phyloP scores from a whole-genome alignment of 2,329 filamentous ascomycete species.

The Hypoxylon sp. region DNA sequence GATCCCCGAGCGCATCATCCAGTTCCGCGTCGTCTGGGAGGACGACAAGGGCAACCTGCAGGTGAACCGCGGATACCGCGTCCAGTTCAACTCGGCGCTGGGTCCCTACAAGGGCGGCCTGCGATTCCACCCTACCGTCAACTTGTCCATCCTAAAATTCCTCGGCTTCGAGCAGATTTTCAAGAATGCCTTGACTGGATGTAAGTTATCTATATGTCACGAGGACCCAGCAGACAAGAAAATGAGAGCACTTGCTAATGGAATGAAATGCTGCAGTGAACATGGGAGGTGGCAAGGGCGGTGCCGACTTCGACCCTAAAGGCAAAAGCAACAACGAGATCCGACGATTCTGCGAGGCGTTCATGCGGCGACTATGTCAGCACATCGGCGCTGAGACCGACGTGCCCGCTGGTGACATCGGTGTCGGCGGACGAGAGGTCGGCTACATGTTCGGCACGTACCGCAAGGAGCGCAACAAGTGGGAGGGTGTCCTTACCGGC shows the following conservation, averaged over 20 bases:
- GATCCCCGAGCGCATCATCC: slow-evolving; percentile 93
- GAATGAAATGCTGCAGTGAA: slow-evolving; percentile 66
- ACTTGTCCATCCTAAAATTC: slow-evolving; percentile 88
- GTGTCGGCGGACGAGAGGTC: slow-evolving; percentile 90
- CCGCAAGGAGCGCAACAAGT: slow-evolving; percentile 86
- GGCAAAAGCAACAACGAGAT: slow-evolving; percentile 98
- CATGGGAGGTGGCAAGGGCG: slow-evolving; percentile 98
- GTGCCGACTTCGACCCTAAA: slow-evolving; percentile 98
- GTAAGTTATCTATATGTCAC: slow-evolving; percentile 66
- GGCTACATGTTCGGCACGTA: slow-evolving; percentile 96
- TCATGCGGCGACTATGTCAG: slow-evolving; percentile 95
- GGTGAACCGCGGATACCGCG: slow-evolving; percentile 94
- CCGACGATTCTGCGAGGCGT: slow-evolving; percentile 93
- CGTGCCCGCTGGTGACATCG: slow-evolving; percentile 96
- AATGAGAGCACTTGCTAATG: slow-evolving; percentile 23
- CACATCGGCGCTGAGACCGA: slow-evolving; percentile 98
- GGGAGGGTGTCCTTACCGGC: slow-evolving; percentile 95
- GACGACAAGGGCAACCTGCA: slow-evolving; percentile 89
- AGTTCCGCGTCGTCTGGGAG: slow-evolving; percentile 98
- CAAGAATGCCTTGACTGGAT: slow-evolving; percentile 97
- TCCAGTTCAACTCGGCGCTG: slow-evolving; percentile 98
- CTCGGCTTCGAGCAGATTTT: slow-evolving; percentile 99
- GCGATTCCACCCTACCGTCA: slow-evolving; percentile 91
- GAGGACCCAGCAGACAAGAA: neutral
- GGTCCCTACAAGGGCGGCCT: slow-evolving; percentile 99